Conservation (phyloP, 176 grass and related monocot genomes). For the Pharus latifolius region DNA sequence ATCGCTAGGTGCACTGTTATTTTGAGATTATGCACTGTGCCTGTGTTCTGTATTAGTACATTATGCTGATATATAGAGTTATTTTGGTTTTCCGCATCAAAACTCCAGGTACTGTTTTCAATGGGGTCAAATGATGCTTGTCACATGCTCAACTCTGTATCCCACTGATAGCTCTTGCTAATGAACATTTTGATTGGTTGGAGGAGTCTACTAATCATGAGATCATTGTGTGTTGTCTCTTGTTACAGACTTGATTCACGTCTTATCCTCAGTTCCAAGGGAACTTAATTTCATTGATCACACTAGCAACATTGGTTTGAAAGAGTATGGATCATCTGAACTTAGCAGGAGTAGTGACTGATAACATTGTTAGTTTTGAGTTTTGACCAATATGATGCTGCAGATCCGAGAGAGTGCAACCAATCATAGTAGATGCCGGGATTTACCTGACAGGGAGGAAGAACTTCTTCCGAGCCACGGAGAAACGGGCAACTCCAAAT, state of each 20-base stretch:
- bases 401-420: constrained; percentile 74
- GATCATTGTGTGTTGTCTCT: neutral
- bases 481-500: constrained; percentile 64
- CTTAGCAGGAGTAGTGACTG: neutral
- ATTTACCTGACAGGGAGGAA: constrained; percentile 88
- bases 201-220: neutral
- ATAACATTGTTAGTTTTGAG: constrained; percentile 1
- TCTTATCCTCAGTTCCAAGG: constrained; percentile 55
- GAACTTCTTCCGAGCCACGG: constrained; percentile 65
- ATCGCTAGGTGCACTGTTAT: neutral
- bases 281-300: constrained; percentile 78
- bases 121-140: neutral
- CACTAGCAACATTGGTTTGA: constrained; percentile 58
- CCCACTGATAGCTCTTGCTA: neutral
- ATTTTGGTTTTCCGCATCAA: neutral
- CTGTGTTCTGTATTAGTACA: neutral
- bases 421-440: constrained; percentile 95
- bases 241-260: constrained; percentile 62
- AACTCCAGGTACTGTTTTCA: neutral
- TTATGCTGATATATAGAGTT: neutral
- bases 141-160: too few species aligned
- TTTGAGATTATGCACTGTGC: neutral
- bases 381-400: constrained; percentile 9
- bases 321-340: constrained; percentile 48
- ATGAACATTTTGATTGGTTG: neutral